Conservation (phyloP, 1,139 yeast genomes). For the Tardiomyces depauwii region DNA sequence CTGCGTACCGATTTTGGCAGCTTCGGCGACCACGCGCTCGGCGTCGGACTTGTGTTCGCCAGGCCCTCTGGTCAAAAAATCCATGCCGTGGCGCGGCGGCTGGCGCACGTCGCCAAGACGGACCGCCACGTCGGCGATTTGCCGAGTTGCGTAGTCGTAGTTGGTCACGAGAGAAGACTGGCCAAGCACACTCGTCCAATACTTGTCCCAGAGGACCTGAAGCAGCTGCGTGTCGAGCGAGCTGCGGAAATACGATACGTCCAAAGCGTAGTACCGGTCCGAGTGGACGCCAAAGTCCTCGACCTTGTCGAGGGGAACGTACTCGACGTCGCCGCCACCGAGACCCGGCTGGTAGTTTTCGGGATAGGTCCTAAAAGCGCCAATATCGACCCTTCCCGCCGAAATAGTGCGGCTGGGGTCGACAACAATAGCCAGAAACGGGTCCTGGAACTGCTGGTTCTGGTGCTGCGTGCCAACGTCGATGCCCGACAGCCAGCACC, state of each 20-base stretch:
- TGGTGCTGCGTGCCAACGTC: conserved; percentile 84
- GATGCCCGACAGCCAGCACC: conserved; percentile 66
- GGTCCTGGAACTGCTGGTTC: conserved; percentile 84
- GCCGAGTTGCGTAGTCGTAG: background rate
- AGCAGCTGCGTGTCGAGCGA: conserved; percentile 39
- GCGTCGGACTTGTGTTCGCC: background rate
- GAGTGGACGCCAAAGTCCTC: conserved; percentile 65
- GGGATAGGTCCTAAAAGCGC: conserved; percentile 81
- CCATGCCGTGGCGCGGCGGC: background rate
- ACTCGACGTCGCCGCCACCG: background rate
- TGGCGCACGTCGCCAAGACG: background rate
- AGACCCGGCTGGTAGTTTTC: conserved; percentile 26
- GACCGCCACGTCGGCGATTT: background rate
- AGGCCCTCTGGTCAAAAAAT: background rate
- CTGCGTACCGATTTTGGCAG: background rate
- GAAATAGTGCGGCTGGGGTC: conserved; percentile 67
- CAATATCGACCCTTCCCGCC: conserved; percentile 69
- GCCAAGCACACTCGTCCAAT: conserved; percentile 35
- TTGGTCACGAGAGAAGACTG: conserved; percentile 1
- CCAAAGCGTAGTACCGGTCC: conserved; percentile 58
- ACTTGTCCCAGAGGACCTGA: conserved; percentile 36
- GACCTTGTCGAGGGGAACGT: conserved; percentile 18
- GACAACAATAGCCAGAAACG: conserved; percentile 77
- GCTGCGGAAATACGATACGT: conserved; percentile 52
- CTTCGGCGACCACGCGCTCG: background rate